These are phyloP conservation scores for Thielaviopsis populi DNA, from an alignment of 2,329 filamentous ascomycete species.

Conservation along the genomic window DNA sequence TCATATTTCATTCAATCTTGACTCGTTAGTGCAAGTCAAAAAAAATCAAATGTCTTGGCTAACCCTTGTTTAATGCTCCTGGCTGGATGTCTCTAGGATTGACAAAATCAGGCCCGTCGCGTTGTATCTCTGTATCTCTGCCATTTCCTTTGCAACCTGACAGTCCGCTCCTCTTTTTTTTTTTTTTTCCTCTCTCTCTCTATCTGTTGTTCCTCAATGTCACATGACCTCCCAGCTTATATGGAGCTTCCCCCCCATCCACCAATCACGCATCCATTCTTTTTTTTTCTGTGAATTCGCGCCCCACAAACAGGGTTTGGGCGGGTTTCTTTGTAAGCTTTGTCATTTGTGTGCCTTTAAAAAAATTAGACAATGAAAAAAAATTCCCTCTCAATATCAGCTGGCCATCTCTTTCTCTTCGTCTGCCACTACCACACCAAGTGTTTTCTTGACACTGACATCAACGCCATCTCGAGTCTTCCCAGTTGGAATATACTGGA, in stretches of 20 bases:
- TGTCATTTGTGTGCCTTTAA: not conserved
- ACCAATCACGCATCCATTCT: not conserved
- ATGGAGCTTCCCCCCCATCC: not conserved
- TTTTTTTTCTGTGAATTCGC: not conserved
- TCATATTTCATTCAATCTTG: no score
- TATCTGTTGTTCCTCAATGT: not conserved
- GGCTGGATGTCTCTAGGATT: no score
- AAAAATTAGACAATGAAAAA: not conserved
- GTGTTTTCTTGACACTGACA: not conserved
- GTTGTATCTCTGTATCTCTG: not conserved
- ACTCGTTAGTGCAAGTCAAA: no score
- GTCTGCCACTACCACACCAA: not conserved
- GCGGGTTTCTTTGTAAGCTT: not conserved
- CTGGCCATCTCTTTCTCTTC: not conserved
- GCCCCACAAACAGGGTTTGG: not conserved
- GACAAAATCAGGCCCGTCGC: no score
- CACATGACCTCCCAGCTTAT: not conserved
- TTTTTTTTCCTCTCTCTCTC: not conserved
- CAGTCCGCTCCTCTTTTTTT: not conserved
- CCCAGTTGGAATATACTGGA: constrained; percentile 8
- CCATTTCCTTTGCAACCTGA: not conserved
- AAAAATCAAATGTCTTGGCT: not conserved
- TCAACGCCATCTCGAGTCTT: not conserved
- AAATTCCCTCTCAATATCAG: not conserved
- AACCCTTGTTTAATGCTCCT: not conserved